Base-by-base conservation (phyloP, 306 rosid species). In the Arachis hypogaea region DNA sequence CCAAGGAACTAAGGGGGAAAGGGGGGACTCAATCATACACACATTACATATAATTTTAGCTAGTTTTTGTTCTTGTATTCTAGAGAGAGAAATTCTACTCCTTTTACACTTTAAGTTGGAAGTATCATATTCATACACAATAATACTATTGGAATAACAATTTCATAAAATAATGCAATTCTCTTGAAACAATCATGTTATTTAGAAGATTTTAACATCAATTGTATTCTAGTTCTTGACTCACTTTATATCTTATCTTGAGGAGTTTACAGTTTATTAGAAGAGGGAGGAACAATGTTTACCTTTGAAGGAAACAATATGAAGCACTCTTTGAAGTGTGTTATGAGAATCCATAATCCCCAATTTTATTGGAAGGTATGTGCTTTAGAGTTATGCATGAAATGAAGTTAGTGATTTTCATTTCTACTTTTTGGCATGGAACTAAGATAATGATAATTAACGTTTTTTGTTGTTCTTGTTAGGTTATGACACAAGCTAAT, bases 361-460 rank as follows among this genome's bases (percentile, higher is more conserved):
- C 98, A 90, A 68, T 93, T 93, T 80, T 93, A 93, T 83, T 90
- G 97, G 98, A 93, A 93, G 96, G 98, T 88, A 69, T 40, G 61
- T 55, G 51, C 74, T 73, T 68, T 12, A 5, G 61, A 64, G n/a
- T 18, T 66, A 22, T 56, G n/a, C 67, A 57, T 16, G 38, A 33
- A 33, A 2, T 33, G 4, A 33, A 33, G 38, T 54, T 22, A 4
- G n/a, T 68, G 10, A 16, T 18, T 59, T 46, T 33, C 73, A 9
- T 12, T 63, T 16, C 59, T 66, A 11, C 36, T 5, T 61, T 64
- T 55, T 71, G 18, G 36, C 3, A 10, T 66, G 16, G 51, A 22
- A 47, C 29, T 40, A 8, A 63, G 68, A 38, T 33, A 6, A 8
- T 40, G 29, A 61, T 22, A 6, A 52, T 38, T 33, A 33, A 2